phyloP scores from a whole-genome alignment of 2,329 filamentous ascomycete species.

The Cladosporium sp. region DNA sequence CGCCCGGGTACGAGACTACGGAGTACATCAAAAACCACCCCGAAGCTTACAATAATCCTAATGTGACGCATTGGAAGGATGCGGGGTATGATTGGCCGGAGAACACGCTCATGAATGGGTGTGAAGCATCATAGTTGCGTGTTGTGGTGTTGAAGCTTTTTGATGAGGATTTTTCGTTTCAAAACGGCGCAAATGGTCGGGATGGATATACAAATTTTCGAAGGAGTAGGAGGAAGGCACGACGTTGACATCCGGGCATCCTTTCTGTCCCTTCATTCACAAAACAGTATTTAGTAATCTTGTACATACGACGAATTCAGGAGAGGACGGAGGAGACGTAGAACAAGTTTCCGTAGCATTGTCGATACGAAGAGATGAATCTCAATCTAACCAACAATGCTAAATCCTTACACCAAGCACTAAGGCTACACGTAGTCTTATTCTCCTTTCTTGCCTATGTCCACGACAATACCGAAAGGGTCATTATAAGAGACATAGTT shows the following conservation, averaged over 20 bases:
- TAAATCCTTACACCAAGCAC: no score
- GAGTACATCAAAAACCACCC: slow-evolving; percentile 61
- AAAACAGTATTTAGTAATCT: background rate
- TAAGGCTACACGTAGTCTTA: no score
- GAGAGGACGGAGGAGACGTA: no score
- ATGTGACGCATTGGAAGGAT: slow-evolving; percentile 57
- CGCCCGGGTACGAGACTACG: slow-evolving; percentile 62
- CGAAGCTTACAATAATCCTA: slow-evolving; percentile 59
- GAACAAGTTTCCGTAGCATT: no score
- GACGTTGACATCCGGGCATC: background rate
- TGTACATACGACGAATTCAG: background rate
- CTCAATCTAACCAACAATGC: no score
- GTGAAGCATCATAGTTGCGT: slow-evolving; percentile 30
- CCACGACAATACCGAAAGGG: no score
- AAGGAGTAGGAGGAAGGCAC: no score
- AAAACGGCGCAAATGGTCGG: background rate
- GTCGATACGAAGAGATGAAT: no score
- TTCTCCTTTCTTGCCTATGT: no score
- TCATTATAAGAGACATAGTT: no score
- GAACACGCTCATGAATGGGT: slow-evolving; percentile 59
- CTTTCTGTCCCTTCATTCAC: background rate
- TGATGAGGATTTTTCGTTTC: no score
- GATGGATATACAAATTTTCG: background rate
- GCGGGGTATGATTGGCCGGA: slow-evolving; percentile 57
- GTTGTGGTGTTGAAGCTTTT: no score